Base-by-base conservation (phyloP, 2,329 filamentous ascomycete genomes). In the Venturia carpophila region DNA sequence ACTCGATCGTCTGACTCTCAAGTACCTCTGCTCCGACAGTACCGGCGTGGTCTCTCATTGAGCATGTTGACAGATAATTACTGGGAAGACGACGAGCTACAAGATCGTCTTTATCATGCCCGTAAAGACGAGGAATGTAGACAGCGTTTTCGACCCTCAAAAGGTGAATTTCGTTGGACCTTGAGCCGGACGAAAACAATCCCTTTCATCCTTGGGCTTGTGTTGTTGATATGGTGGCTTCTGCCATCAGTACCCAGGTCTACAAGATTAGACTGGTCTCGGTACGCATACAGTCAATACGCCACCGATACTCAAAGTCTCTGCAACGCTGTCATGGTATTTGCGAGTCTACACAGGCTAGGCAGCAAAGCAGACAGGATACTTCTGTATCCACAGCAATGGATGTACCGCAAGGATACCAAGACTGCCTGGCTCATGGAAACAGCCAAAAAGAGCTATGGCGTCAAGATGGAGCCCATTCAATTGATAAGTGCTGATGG, bases 351-450 rank as follows among this genome's bases (percentile, higher is more conserved):
- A 41, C 71, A 75, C 37, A 69, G 72, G 41, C 71, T 76, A 39
- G 77, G 76, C 15, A 79, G 76, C 70, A 76, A 75, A 68, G 78
- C 79, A 61, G 77, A 80, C 64, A 75, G 78, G 45, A 73, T 80
- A 4, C 72, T 81, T 19, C 75, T 80, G 56, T 80, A 79, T 66
- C 77, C 78, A 1, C 68, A 77, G 41, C 69, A 78, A 67, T 76
- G 73, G 74, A 75, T 55, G 27, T 34, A 55, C 30, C 49, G 27
- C 47, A 64, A 39, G n/a, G 49, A 43, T 15, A 62, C 37, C 30
- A 42, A 41, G n/a, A 66, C 41, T 15, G 52, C 41, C 30, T 58
- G 39, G 65, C 17, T 66, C 17, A 30, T 64, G n/a, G 27, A 66
- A 42, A 64, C 65, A 10, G 65, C 65, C 19, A 27, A 39, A 39